Conservation (phyloP, 2,329 filamentous ascomycete genomes). For the Trichoderma simmonsii region DNA sequence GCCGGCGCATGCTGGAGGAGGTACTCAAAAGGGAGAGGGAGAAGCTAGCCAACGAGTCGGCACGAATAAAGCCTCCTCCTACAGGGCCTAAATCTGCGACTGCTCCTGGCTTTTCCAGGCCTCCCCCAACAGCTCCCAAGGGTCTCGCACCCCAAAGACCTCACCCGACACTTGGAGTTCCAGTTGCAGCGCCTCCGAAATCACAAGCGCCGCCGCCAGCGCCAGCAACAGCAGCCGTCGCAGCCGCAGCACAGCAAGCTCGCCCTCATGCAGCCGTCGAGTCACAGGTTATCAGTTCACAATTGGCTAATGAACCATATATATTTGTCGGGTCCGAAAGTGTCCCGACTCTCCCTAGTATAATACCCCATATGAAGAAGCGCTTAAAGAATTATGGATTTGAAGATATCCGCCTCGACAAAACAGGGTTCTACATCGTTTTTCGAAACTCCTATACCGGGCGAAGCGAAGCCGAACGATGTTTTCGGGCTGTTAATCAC, state of each 20-base stretch:
- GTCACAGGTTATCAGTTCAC: slow-evolving; percentile 61
- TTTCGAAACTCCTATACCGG: slow-evolving; percentile 77
- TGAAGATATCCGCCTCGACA: slow-evolving; percentile 78
- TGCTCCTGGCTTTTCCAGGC: slow-evolving; percentile 35
- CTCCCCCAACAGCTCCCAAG: slow-evolving; percentile 82
- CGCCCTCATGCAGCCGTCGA: slow-evolving; percentile 55
- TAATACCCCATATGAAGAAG: slow-evolving; percentile 86
- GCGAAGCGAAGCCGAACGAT: slow-evolving; percentile 76
- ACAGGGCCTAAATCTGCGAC: slow-evolving; percentile 37
- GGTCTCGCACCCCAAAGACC: slow-evolving; percentile 65
- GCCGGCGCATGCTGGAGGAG: slow-evolving; percentile 72
- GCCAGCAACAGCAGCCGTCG: slow-evolving; percentile 24
- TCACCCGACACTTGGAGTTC: slow-evolving; percentile 20
- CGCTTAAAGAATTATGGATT: slow-evolving; percentile 79
- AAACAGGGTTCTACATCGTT: slow-evolving; percentile 85
- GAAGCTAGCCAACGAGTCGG: slow-evolving; percentile 46
- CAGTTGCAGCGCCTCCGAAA: slow-evolving; percentile 27
- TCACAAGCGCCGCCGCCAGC: background rate
- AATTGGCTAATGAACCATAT: slow-evolving; percentile 77
- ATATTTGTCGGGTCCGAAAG: slow-evolving; percentile 84
- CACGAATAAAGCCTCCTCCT: slow-evolving; percentile 34
- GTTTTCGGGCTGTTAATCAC: slow-evolving; percentile 74
- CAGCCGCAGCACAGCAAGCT: slow-evolving; percentile 26
- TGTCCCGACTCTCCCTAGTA: slow-evolving; percentile 82
- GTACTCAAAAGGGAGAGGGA: slow-evolving; percentile 67